Conservation (phyloP, 2,329 filamentous ascomycete species). For the Sporothrix globosa region DNA sequence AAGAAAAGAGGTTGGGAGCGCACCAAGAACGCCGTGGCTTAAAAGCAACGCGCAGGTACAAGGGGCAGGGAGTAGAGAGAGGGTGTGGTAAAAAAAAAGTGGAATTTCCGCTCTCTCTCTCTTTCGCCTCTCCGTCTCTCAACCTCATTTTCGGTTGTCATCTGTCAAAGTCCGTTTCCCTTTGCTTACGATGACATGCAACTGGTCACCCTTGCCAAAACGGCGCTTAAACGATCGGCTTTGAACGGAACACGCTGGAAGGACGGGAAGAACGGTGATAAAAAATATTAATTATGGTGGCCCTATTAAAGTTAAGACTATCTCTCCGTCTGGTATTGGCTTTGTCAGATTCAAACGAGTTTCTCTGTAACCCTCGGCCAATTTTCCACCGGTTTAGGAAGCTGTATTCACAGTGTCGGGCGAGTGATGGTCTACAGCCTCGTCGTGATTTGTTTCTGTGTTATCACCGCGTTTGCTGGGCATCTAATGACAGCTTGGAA, state of each 20-base stretch:
- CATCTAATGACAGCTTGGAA: no score
- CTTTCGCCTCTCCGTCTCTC: not conserved
- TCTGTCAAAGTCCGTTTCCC: not conserved
- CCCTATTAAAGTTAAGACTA: not conserved
- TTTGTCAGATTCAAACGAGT: no score
- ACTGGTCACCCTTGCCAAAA: not conserved
- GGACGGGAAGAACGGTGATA: not conserved
- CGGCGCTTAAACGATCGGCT: not conserved
- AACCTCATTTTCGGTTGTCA: no score
- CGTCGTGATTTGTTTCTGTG: no score
- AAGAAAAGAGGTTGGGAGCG: not conserved
- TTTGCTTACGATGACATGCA: not conserved
- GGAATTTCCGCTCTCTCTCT: not conserved
- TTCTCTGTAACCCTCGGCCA: no score
- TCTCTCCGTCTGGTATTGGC: not conserved
- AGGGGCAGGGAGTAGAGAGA: not conserved
- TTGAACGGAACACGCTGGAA: not conserved
- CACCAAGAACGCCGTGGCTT: not conserved
- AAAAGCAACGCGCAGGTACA: constrained; percentile 13
- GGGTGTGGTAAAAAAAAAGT: not conserved
- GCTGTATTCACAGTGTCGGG: no score
- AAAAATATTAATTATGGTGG: not conserved
- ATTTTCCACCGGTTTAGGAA: no score
- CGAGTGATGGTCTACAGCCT: no score
- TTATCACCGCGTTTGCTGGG: no score